Evolutionary conservation across 441 rosid genomes (phyloP).

Genomic region (Populus hybrid): DNA sequence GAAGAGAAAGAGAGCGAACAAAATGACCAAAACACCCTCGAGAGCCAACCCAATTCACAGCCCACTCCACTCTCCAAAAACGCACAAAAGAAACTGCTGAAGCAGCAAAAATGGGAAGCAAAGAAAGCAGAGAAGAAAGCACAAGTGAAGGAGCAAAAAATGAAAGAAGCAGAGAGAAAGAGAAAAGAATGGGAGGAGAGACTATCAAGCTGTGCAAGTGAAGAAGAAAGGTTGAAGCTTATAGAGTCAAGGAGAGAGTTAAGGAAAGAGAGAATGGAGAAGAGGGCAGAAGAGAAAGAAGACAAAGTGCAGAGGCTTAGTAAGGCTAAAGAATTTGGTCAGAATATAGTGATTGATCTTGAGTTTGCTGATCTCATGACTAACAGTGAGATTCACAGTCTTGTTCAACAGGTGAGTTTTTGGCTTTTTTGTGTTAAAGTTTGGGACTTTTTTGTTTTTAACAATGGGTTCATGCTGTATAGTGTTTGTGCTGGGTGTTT

Average conservation of each 20-base stretch:
- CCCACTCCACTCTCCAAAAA: conserved; percentile 48
- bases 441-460: neutral
- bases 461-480: neutral
- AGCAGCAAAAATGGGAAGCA: conserved; percentile 65
- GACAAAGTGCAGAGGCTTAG: conserved; percentile 56
- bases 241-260: conserved; percentile 59
- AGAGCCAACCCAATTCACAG: conserved; percentile 11
- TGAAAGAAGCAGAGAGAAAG: conserved; percentile 63
- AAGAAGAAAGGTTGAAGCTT: conserved; percentile 67
- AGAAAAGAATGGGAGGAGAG: conserved; percentile 78
- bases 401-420: conserved; percentile 59
- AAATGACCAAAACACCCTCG: conserved; percentile 27
- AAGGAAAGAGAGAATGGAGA: conserved; percentile 71
- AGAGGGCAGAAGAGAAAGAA: conserved; percentile 62
- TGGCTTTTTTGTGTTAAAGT: neutral
- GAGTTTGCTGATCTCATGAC: conserved; percentile 83
- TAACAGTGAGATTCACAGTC: conserved; percentile 66
- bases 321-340: conserved; percentile 59
- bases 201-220: conserved; percentile 40
- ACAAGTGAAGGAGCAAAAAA: conserved; percentile 57
- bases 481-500: neutral
- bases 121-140: conserved; percentile 93
- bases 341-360: conserved; percentile 72
- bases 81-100: conserved; percentile 78
- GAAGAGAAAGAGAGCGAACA: neutral